Evolutionary conservation across 495 filamentous ascomycete species (phyloP).

Genomic region (Tuber brumale): DNA sequence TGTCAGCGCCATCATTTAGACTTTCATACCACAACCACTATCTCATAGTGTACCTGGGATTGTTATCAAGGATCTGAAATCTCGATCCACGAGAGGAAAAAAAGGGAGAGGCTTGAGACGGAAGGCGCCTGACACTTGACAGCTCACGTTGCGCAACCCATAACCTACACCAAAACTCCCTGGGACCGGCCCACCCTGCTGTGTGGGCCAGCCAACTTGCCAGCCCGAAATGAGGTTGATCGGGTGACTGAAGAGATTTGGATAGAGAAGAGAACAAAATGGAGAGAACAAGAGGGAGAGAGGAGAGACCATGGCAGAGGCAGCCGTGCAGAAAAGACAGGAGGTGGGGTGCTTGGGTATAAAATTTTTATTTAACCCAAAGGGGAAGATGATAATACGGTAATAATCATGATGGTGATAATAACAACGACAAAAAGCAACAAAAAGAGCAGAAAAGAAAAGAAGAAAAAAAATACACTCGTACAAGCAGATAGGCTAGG

Average conservation of each 20-base stretch:
- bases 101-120: constrained; percentile 41
- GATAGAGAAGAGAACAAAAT: constrained; percentile 33
- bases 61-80: constrained; percentile 36
- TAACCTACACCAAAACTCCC: constrained; percentile 35
- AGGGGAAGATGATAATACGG: not conserved
- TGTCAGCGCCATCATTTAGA: constrained; percentile 36
- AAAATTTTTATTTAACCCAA: not conserved
- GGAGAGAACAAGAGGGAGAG: constrained; percentile 10
- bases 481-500: not conserved
- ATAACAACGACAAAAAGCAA: constrained; percentile 1
- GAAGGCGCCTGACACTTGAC: constrained; percentile 42
- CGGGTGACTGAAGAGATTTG: constrained; percentile 35
- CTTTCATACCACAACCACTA: constrained; percentile 28
- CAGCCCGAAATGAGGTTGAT: constrained; percentile 41
- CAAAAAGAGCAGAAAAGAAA: not conserved
- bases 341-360: not conserved
- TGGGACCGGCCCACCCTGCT: constrained; percentile 38
- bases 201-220: constrained; percentile 37
- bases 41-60: constrained; percentile 35
- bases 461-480: not conserved
- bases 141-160: constrained; percentile 42
- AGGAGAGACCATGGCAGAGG: constrained; percentile 15
- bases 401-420: not conserved
- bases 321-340: not conserved
- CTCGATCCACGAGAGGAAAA: constrained; percentile 30